Evolutionary conservation across 2,329 filamentous ascomycete species (phyloP).

Genomic region (Escovopsis weberi): DNA sequence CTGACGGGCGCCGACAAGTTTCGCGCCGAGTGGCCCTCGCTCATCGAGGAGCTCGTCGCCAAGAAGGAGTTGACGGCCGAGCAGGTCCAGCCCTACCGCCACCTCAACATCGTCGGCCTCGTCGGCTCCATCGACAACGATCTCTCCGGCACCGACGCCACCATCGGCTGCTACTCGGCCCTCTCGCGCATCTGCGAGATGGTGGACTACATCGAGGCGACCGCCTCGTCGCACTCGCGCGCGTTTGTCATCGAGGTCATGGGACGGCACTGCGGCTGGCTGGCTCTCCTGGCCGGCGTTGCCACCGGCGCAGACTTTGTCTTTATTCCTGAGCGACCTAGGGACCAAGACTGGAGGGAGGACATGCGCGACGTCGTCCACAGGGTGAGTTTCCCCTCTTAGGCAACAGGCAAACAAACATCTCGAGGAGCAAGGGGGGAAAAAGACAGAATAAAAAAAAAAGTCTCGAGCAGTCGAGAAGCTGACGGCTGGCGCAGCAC

Average conservation of each 20-base stretch:
- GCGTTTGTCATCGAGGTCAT: slow-evolving; percentile 98
- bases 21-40: slow-evolving; percentile 76
- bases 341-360: slow-evolving; percentile 72
- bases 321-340: slow-evolving; percentile 91
- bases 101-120: slow-evolving; percentile 90
- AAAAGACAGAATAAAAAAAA: not conserved
- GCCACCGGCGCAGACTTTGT: slow-evolving; percentile 92
- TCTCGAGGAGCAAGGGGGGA: not conserved
- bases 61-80: slow-evolving; percentile 54
- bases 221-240: slow-evolving; percentile 82
- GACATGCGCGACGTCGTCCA: slow-evolving; percentile 72
- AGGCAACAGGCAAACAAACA: not conserved
- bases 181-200: slow-evolving; percentile 87
- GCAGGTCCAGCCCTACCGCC: slow-evolving; percentile 61
- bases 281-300: slow-evolving; percentile 90
- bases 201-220: slow-evolving; percentile 94
- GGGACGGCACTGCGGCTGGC: slow-evolving; percentile 95
- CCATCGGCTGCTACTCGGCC: slow-evolving; percentile 92
- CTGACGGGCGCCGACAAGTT: slow-evolving; percentile 93
- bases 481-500: no score
- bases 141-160: slow-evolving; percentile 91
- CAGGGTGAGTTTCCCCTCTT: slow-evolving; percentile 33
- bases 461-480: not conserved
- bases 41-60: slow-evolving; percentile 71
- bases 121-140: slow-evolving; percentile 99